These are phyloP conservation scores for Gracilaria domingensis DNA, from an alignment of 23 red algal species.

Conservation along the genomic window DNA sequence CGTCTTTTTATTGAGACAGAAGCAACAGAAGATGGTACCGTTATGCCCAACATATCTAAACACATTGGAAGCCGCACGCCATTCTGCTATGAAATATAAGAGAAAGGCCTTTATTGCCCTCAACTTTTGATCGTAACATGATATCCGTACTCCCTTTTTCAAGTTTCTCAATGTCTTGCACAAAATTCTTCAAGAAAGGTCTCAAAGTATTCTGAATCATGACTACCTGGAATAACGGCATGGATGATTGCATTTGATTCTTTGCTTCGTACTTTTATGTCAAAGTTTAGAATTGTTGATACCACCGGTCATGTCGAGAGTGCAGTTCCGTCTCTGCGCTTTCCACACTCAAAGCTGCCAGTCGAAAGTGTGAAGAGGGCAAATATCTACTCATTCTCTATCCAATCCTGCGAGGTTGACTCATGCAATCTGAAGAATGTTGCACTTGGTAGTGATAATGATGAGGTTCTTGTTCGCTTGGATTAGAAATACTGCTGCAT, in stretches of 20 bases:
- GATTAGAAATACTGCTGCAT: neutral
- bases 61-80: conserved; percentile 13
- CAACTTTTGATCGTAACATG: neutral
- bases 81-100: conserved; percentile 9
- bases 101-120: neutral
- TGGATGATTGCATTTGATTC: neutral
- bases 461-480: neutral
- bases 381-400: neutral
- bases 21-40: neutral
- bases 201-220: conserved; percentile 16
- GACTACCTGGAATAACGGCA: conserved; percentile 9
- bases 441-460: neutral
- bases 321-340: neutral
- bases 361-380: neutral
- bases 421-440: neutral
- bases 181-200: neutral
- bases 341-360: neutral
- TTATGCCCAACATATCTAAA: conserved; percentile 9
- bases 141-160: neutral
- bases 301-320: neutral
- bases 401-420: neutral
- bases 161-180: neutral
- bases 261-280: neutral
- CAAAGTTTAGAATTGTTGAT: neutral
- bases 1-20: neutral